A percentile compares a stretch with the other conserved stretches of the same genome.
phyloP scores from a whole-genome alignment of 306 rosid genomes.

The Luffa acutangula region DNA sequence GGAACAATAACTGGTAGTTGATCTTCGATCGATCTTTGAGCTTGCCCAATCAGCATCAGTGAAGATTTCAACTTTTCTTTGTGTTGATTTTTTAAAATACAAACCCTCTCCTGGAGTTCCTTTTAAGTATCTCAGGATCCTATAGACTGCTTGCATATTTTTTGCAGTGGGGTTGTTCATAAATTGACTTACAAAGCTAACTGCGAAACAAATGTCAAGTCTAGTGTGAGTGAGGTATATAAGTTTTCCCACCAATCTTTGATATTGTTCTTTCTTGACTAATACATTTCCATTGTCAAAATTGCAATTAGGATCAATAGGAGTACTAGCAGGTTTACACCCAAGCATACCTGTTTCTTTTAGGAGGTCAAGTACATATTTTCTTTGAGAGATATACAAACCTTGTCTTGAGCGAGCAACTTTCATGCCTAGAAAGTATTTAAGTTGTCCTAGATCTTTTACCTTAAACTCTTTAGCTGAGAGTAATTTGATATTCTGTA shows the following conservation, averaged over 20 bases:
- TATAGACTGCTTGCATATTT: neutral
- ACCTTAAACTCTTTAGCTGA: no score
- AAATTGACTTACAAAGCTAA: neutral
- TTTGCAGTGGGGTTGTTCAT: neutral
- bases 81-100: neutral
- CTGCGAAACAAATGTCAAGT: neutral
- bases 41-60: neutral
- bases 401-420: no score
- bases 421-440: no score
- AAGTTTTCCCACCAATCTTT: neutral
- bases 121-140: neutral
- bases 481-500: no score
- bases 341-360: no score
- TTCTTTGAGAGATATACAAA: no score
- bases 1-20: neutral
- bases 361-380: no score
- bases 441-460: no score
- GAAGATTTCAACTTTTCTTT: neutral
- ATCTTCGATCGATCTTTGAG: neutral
- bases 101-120: neutral
- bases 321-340: no score
- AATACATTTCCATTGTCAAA: no score
- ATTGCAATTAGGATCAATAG: no score
- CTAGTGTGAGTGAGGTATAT: neutral
- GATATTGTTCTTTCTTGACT: neutral